Percentiles rank a stretch among this genome's conserved stretches.
Evolutionary conservation across 2,329 filamentous ascomycete species (phyloP).

Genomic region (Magnaporthiopsis poae): DNA sequence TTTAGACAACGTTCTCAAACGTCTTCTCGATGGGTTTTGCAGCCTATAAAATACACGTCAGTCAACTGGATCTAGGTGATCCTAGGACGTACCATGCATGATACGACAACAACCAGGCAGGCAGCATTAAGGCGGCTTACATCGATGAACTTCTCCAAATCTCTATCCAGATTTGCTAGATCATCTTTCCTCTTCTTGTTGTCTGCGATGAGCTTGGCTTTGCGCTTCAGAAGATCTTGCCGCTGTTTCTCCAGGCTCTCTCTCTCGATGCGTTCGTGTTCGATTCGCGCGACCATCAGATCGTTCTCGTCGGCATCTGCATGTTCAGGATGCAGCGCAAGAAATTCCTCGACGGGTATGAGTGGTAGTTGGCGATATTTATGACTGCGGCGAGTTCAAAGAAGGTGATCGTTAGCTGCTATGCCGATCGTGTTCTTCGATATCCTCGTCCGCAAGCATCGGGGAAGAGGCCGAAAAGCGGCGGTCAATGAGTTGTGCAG

Average conservation of each 20-base stretch:
- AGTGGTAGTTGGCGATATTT: constrained; percentile 79
- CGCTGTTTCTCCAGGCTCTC: constrained; percentile 77
- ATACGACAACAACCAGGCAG: not conserved
- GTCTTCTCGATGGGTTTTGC: constrained; percentile 80
- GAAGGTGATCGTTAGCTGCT: not conserved
- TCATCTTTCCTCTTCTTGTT: constrained; percentile 94
- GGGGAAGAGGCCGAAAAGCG: too few species aligned
- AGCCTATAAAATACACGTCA: constrained; percentile 39
- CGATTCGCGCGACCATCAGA: constrained; percentile 80
- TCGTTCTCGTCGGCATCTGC: constrained; percentile 63
- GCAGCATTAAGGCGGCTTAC: constrained; percentile 35
- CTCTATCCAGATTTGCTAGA: constrained; percentile 78
- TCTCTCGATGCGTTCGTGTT: constrained; percentile 77
- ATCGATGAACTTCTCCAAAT: constrained; percentile 89
- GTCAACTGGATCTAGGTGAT: not conserved
- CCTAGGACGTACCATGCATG: too few species aligned
- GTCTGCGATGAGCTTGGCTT: constrained; percentile 52
- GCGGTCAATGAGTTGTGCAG: not conserved
- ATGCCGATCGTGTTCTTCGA: not conserved
- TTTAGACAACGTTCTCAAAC: constrained; percentile 62
- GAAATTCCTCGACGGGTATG: constrained; percentile 72
- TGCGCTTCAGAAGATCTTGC: constrained; percentile 60
- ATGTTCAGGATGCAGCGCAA: constrained; percentile 65
- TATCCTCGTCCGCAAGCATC: too few species aligned
- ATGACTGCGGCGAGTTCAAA: constrained; percentile 45